Evolutionary conservation across 345 rosid species (phyloP), one percentile per base, ranked within the genome.

Genomic region (Anacardium occidentale): DNA sequence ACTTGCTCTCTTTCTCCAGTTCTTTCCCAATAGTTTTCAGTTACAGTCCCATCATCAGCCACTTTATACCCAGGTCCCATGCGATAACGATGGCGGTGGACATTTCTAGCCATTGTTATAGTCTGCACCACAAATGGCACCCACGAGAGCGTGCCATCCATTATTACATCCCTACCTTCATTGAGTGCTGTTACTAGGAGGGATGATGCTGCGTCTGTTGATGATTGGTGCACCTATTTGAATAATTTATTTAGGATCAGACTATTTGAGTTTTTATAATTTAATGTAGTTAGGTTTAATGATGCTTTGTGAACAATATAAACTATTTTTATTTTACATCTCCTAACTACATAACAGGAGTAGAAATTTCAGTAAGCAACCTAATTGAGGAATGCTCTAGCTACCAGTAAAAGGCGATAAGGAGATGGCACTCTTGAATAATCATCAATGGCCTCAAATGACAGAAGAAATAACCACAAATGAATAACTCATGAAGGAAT

Each of bases 111-210:
- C 98, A 91, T 94, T 29, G 96, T 87, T 77, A 91, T 79, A 4
- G 95, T 94, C 77, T 94, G 97, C 62, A 88, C 90, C 37, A 91
- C 96, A 62, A 90, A 91, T 29, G 98, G 98, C 63, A 87, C 84
- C 96, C 97, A 90, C 34, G 98, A 91, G 37, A 94, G 83, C 10
- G 98, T 94, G 42, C 98, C 97, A 63, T 94, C 98, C 98, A 94
- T 87, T 75, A 94, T 91, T 64, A 91, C 98, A 74, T 91, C 98
- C 51, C 96, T 83, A 17, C 98, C 98, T 75, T 94, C 97, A 66
- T 91, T 94, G 13, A 94, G 74, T 45, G 98, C 97, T 15, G 98
- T 94, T 60, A 91, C 97, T 55, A 94, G 85, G 48, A 94, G 88
- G 2, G 98, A 94, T 17, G 97, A 90, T 71, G 98, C 98, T 17